Percentiles rank a stretch among this genome's conserved stretches.
Conservation (phyloP, 2,329 filamentous ascomycete genomes). For the Eutypa lata region DNA sequence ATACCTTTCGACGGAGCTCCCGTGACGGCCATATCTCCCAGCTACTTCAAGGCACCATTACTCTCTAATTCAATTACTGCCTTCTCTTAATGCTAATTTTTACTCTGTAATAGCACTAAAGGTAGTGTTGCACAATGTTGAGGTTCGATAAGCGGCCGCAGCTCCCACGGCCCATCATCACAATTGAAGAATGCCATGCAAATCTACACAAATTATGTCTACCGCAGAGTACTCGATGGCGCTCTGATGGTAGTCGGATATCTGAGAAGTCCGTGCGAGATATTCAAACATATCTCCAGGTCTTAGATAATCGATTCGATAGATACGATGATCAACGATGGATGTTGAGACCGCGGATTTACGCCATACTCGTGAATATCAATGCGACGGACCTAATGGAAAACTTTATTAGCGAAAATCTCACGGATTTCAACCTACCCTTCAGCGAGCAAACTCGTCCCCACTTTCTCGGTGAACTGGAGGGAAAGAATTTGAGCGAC, state of each 20-base stretch:
- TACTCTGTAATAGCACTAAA: too few species aligned
- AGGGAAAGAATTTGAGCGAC: slow-evolving; percentile 2
- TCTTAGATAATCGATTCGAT: slow-evolving; percentile 5
- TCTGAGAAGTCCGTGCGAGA: slow-evolving; percentile 6
- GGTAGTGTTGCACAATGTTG: too few species aligned
- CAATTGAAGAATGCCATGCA: neutral
- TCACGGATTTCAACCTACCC: slow-evolving; percentile 14
- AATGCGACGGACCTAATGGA: slow-evolving; percentile 8
- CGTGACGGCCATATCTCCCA: too few species aligned
- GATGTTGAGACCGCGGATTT: slow-evolving; percentile 7
- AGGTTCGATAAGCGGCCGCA: too few species aligned
- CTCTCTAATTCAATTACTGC: too few species aligned
- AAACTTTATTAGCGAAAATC: slow-evolving; percentile 7
- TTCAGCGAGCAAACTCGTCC: slow-evolving; percentile 15
- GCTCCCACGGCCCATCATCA: too few species aligned
- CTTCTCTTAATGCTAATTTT: too few species aligned
- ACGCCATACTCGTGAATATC: slow-evolving; percentile 14
- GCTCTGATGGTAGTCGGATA: slow-evolving; percentile 1
- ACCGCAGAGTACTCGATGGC: neutral
- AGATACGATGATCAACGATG: slow-evolving; percentile 5
- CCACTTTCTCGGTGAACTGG: slow-evolving; percentile 1
- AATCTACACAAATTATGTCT: neutral
- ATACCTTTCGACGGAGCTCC: too few species aligned
- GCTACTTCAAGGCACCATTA: too few species aligned
- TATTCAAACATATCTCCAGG: slow-evolving; percentile 7